These are phyloP conservation scores for Hypsizygus ulmarius DNA, from an alignment of 1,284 basidiomycete species.

Conservation along the genomic window DNA sequence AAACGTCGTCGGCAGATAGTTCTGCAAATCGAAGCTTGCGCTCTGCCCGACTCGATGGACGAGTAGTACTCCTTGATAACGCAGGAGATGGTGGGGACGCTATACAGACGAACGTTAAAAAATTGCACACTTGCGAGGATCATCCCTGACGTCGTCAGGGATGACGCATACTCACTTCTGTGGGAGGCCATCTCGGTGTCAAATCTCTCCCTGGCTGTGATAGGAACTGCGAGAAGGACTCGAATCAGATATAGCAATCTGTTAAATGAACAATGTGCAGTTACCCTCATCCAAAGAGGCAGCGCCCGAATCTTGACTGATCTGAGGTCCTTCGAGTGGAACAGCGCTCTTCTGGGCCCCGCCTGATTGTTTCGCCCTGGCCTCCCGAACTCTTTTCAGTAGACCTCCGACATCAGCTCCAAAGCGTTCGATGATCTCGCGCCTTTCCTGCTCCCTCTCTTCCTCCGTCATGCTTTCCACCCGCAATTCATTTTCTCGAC, in stretches of 20 bases:
- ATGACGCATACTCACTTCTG: conserved; percentile 23
- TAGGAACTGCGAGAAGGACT: conserved; percentile 21
- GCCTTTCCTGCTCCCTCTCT: conserved; percentile 55
- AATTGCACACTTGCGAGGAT: not conserved
- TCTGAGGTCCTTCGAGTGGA: not conserved
- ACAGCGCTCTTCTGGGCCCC: not conserved
- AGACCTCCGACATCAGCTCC: conserved; percentile 61
- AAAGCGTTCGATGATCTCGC: conserved; percentile 66
- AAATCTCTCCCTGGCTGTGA: conserved; percentile 23
- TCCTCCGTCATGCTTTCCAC: conserved; percentile 57
- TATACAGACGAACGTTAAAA: conserved; percentile 15
- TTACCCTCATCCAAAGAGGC: conserved; percentile 19
- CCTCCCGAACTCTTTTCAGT: conserved; percentile 50
- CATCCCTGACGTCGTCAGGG: not conserved
- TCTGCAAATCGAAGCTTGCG: conserved; percentile 46
- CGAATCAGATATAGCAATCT: not conserved
- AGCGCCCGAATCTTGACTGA: not conserved
- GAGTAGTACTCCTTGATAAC: conserved; percentile 35
- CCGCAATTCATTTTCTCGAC: conserved; percentile 51
- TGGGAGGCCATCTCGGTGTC: conserved; percentile 16
- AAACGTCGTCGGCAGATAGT: conserved; percentile 48
- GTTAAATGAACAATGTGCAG: conserved; percentile 1
- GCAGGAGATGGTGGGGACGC: conserved; percentile 37
- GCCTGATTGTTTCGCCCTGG: conserved; percentile 35
- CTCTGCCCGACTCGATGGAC: conserved; percentile 43